Percentiles rank a stretch among this genome's conserved stretches.
Conservation (phyloP, 2,329 filamentous ascomycete genomes). For the Nemania sp. region DNA sequence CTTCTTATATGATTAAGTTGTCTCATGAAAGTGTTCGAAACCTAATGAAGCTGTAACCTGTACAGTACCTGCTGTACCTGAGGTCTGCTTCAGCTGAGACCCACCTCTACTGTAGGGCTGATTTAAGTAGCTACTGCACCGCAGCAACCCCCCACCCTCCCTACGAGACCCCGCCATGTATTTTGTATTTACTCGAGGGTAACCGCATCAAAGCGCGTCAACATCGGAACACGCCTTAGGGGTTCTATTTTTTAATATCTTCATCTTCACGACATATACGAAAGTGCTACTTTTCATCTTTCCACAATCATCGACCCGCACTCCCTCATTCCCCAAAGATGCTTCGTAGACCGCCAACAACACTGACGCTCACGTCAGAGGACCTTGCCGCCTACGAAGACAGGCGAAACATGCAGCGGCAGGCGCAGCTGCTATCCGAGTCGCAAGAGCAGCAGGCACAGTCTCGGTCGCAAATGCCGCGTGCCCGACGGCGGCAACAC, state of each 20-base stretch:
- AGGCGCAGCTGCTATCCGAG: constrained; percentile 7
- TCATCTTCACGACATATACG: neutral
- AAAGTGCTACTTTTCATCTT: neutral
- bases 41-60: neutral
- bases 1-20: no score
- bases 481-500: constrained; percentile 2
- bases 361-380: constrained; percentile 68
- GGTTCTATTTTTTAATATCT: neutral
- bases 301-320: neutral
- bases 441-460: no score
- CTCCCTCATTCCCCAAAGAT: constrained; percentile 43
- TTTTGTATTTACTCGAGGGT: neutral
- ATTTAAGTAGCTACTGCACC: neutral
- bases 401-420: constrained; percentile 47
- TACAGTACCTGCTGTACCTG: neutral
- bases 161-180: constrained; percentile 6
- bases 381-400: constrained; percentile 74
- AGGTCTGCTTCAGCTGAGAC: neutral
- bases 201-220: constrained; percentile 6
- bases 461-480: constrained; percentile 5
- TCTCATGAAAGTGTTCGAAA: no score
- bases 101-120: constrained; percentile 15
- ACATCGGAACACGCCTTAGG: neutral
- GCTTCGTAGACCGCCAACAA: constrained; percentile 70
- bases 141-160: neutral